These are phyloP conservation scores for Aristolochia fimbriata DNA, from an alignment of 164 flowering plant genomes.

Conservation along the genomic window DNA sequence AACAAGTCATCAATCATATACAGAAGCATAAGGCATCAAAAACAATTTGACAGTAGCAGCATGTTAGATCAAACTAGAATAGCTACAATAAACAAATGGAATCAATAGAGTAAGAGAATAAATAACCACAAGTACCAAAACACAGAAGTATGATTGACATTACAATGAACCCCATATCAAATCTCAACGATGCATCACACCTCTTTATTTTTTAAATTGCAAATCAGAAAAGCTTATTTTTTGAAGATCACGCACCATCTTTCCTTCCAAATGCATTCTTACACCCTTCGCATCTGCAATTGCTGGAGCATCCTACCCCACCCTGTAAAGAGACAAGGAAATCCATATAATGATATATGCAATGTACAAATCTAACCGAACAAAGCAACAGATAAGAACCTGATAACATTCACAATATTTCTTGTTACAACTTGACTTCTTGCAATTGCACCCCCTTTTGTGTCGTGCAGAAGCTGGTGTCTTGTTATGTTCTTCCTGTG, in stretches of 20 bases:
- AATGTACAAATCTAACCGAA: conserved; percentile 2
- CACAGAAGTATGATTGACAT: too few species aligned
- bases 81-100: too few species aligned
- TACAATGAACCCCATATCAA: too few species aligned
- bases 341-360: conserved; percentile 10
- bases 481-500: conserved; percentile 69
- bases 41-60: neutral
- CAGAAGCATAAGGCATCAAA: neutral
- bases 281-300: conserved; percentile 96
- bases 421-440: conserved; percentile 90
- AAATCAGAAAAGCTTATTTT: neutral
- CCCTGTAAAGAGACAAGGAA: conserved; percentile 38
- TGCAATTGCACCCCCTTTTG: conserved; percentile 99
- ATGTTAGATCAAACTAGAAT: neutral
- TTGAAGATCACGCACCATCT: conserved; percentile 50
- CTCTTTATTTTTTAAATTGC: too few species aligned
- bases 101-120: too few species aligned
- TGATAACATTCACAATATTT: conserved; percentile 99
- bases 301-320: conserved; percentile 93
- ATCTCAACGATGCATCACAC: too few species aligned
- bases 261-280: conserved; percentile 66
- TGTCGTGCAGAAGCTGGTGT: conserved; percentile 97
- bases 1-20: neutral
- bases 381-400: conserved; percentile 29
- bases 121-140: too few species aligned